Evolutionary conservation across 306 rosid genomes (phyloP), one percentile per base, ranked within the genome.

Genomic region (Mimosa bimucronata): DNA sequence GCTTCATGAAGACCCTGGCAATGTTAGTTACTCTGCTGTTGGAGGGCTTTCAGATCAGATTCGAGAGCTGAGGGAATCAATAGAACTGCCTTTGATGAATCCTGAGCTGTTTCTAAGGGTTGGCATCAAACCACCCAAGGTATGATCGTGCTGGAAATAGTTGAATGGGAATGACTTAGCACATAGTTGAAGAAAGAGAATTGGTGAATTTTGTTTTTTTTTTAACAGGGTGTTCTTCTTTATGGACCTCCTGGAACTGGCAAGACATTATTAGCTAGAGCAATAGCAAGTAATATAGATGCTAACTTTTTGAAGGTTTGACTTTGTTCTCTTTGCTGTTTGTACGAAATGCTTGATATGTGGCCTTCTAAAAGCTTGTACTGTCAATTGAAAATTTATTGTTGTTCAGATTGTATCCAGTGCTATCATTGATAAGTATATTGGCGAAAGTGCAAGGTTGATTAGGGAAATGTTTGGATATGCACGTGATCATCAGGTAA

Each of bases 181-280:
- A 66, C 48, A 19, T 38, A 10, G 6, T 38, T 66, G 10, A 19
- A 66, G 30, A 66, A 19, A 37, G 3, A 66, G 29, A 66, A 66
- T 7, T 37, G 6, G 25, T 66, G 12, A 66, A 37, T 37, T n/a
- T 66, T 66, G 48, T 37, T 66, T n/a, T 28, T 48, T 48, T n/a
- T n/a, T n/a, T n/a, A n/a, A 13, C 86, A 91, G 98, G 91, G 92
- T 76, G 98, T 94, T 82, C 97, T 91, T 74, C 97, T 90, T n/a
- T 89, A 94, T 83, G 98, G 98, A 41, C 97, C 98, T 85, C 98
- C 98, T 19, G 97, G 98, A 46, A 94, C 97, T 16, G 98, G 97
- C 23, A 91, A 91, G 80, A 94, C 97, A 14, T 77, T 94, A 31
- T 88, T 94, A 38, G 97, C 98, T 2, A 91, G 95, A 77, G 94